Conservation (phyloP, 2,329 filamentous ascomycete species). For the Ceratocystis smalleyi region DNA sequence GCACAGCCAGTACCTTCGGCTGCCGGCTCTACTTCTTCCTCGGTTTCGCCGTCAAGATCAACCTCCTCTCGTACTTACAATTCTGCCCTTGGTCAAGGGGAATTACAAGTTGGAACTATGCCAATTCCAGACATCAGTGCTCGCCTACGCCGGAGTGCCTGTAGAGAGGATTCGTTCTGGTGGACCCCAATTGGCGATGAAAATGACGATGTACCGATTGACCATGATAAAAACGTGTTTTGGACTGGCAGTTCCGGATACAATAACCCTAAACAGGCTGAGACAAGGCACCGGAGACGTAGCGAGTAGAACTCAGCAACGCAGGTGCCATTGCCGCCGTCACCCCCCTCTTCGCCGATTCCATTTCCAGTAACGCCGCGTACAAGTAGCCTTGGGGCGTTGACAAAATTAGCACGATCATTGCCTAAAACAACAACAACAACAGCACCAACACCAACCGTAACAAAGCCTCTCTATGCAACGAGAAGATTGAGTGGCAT, state of each 20-base stretch:
- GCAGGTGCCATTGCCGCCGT: neutral
- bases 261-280: neutral
- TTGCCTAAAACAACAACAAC: neutral
- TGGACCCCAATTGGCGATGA: constrained; percentile 1
- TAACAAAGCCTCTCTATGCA: neutral
- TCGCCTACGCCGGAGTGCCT: neutral
- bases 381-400: constrained; percentile 3
- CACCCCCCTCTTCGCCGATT: neutral
- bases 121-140: neutral
- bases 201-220: neutral
- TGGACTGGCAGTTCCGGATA: constrained; percentile 1
- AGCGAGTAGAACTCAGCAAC: neutral
- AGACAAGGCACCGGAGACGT: neutral
- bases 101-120: neutral
- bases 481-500: neutral
- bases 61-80: neutral
- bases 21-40: neutral
- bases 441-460: neutral
- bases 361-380: constrained; percentile 1
- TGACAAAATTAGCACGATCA: neutral
- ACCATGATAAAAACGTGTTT: neutral
- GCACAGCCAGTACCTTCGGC: neutral
- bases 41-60: neutral
- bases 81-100: neutral
- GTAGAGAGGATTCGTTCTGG: neutral